These are phyloP conservation scores for Phaeomoniella chlamydospora DNA, from an alignment of 2,329 filamentous ascomycete species.

Conservation along the genomic window DNA sequence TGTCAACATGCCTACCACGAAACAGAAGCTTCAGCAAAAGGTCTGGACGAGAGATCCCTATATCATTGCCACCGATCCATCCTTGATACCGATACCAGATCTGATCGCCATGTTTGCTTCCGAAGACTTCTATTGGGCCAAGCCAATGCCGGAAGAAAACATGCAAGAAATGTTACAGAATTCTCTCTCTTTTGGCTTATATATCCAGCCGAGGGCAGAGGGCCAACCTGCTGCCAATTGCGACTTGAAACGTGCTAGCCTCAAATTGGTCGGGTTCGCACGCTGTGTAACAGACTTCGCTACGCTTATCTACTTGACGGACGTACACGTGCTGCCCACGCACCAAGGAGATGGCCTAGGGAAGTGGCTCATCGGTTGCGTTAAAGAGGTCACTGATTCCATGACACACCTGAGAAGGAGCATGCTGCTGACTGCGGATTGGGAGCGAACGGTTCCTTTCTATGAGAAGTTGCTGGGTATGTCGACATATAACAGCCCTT, in stretches of 20 bases:
- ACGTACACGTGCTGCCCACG: conserved; percentile 48
- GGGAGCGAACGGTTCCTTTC: conserved; percentile 7
- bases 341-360: conserved; percentile 50
- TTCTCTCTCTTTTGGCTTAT: conserved; percentile 47
- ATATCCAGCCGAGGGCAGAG: too few species aligned
- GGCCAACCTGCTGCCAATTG: conserved; percentile 6
- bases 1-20: too few species aligned
- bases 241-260: conserved; percentile 20
- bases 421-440: conserved; percentile 35
- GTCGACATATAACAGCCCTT: too few species aligned
- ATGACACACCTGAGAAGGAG: conserved; percentile 47
- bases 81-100: conserved; percentile 37
- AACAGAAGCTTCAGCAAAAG: too few species aligned
- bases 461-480: conserved; percentile 13
- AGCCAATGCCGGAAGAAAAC: conserved; percentile 30
- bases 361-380: conserved; percentile 47
- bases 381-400: conserved; percentile 40
- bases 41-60: conserved; percentile 31
- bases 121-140: conserved; percentile 48
- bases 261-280: conserved; percentile 37
- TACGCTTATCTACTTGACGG: conserved; percentile 55
- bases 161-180: conserved; percentile 40
- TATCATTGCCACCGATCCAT: conserved; percentile 46
- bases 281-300: conserved; percentile 56
- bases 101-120: conserved; percentile 42